Evolutionary conservation across 371 early-diverging fungal genomes (phyloP).

Genomic region (Gilbertella persicaria): DNA sequence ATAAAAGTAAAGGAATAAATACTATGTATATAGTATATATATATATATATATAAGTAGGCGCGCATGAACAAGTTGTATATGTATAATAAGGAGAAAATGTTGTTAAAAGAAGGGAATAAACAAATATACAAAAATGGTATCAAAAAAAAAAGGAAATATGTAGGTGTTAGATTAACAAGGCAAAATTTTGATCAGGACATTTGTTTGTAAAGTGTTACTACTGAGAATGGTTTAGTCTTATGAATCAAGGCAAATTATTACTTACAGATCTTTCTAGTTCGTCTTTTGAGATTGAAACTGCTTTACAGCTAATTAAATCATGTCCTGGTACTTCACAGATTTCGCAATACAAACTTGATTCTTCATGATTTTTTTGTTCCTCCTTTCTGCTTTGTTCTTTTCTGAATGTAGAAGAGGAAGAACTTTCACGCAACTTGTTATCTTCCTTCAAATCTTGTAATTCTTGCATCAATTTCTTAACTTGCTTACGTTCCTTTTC

Average conservation of each 20-base stretch:
- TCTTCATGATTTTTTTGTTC: conserved; percentile 3
- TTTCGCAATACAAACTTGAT: conserved; percentile 57
- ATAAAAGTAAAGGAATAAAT: neutral
- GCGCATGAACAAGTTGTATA: neutral
- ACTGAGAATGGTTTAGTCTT: neutral
- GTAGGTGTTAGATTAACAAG: conserved; percentile 19
- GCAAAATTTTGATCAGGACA: conserved; percentile 69
- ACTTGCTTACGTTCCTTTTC: conserved; percentile 56
- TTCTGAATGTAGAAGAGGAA: neutral
- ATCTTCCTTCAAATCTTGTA: conserved; percentile 49
- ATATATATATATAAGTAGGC: neutral
- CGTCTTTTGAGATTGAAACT: conserved; percentile 7
- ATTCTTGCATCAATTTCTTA: conserved; percentile 51
- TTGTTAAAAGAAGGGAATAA: neutral
- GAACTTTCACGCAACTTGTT: conserved; percentile 17
- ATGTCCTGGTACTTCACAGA: conserved; percentile 71
- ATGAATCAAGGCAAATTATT: neutral
- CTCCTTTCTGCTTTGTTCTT: conserved; percentile 4
- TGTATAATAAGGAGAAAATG: conserved; percentile 1
- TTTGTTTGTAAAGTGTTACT: conserved; percentile 69
- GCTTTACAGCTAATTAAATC: conserved; percentile 63
- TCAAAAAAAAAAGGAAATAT: neutral
- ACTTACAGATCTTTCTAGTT: conserved; percentile 14
- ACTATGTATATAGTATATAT: neutral
- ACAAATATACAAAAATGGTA: conserved; percentile 7